phyloP scores from a whole-genome alignment of 805 yeast genomes.

The Cyberlindnera euphorbiae region DNA sequence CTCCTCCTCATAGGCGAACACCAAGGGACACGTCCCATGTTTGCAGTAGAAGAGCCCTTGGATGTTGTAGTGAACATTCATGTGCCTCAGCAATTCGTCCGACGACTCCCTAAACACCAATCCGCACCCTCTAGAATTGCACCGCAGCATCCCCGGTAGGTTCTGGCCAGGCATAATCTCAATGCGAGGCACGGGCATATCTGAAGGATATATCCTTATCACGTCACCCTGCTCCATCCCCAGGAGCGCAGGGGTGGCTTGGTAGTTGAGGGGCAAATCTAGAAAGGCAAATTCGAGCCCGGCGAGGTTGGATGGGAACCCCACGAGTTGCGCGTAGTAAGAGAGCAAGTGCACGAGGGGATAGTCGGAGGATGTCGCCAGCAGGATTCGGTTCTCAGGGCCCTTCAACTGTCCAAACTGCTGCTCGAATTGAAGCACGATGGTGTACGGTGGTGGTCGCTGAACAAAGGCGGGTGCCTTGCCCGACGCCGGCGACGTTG shows the following conservation, averaged over 20 bases:
- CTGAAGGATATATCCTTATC: slow-evolving; percentile 1
- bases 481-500: no score
- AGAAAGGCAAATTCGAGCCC: slow-evolving; percentile 3
- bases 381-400: no score
- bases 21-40: slow-evolving; percentile 1
- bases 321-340: no score
- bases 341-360: no score
- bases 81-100: slow-evolving; percentile 6
- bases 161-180: neutral
- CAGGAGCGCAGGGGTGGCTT: neutral
- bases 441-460: no score
- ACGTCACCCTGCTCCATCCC: slow-evolving; percentile 7
- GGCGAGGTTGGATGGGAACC: neutral
- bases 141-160: slow-evolving; percentile 1
- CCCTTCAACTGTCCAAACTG: no score
- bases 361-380: no score
- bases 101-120: slow-evolving; percentile 3
- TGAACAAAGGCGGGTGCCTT: no score
- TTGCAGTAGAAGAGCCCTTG: slow-evolving; percentile 4
- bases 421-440: no score
- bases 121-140: slow-evolving; percentile 7
- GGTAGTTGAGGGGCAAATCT: neutral
- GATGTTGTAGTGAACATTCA: slow-evolving; percentile 10
- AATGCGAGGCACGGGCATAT: neutral
- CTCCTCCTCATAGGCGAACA: slow-evolving; percentile 1